Conservation (phyloP, 2,329 filamentous ascomycete genomes). For the Fusarium sterilihyphosum region DNA sequence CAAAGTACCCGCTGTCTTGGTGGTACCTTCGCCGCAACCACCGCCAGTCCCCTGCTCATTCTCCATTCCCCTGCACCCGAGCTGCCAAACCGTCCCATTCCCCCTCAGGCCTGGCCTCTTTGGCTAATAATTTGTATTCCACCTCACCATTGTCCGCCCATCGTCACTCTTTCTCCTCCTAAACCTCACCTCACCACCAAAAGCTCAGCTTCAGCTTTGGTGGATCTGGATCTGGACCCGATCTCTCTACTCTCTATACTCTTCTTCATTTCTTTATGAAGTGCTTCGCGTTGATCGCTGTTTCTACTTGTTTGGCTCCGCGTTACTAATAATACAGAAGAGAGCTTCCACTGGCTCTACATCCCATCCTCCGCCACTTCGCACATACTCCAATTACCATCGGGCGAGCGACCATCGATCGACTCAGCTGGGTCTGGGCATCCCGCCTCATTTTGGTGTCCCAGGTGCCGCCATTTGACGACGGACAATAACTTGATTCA, state of each 20-base stretch:
- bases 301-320: constrained; percentile 23
- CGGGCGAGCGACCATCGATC: constrained; percentile 26
- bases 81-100: constrained; percentile 42
- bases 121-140: constrained; percentile 36
- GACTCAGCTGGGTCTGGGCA: constrained; percentile 38
- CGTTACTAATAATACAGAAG: constrained; percentile 39
- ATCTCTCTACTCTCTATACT: constrained; percentile 9
- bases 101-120: constrained; percentile 10
- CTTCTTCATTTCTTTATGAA: constrained; percentile 32
- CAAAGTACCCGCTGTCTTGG: constrained; percentile 29
- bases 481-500: constrained; percentile 7
- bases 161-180: constrained; percentile 28
- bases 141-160: constrained; percentile 19
- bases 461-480: constrained; percentile 27
- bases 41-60: constrained; percentile 30
- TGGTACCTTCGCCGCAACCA: constrained; percentile 31
- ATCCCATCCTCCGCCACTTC: background rate
- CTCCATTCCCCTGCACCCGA: constrained; percentile 35
- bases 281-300: constrained; percentile 42
- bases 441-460: constrained; percentile 36
- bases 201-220: constrained; percentile 13
- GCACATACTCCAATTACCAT: constrained; percentile 17
- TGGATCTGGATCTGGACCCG: constrained; percentile 1
- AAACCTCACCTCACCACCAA: constrained; percentile 16
- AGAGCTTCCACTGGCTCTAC: constrained; percentile 2